Base-by-base conservation (phyloP, 148 eudicot genomes). In the Pharnaceum exiguum region DNA sequence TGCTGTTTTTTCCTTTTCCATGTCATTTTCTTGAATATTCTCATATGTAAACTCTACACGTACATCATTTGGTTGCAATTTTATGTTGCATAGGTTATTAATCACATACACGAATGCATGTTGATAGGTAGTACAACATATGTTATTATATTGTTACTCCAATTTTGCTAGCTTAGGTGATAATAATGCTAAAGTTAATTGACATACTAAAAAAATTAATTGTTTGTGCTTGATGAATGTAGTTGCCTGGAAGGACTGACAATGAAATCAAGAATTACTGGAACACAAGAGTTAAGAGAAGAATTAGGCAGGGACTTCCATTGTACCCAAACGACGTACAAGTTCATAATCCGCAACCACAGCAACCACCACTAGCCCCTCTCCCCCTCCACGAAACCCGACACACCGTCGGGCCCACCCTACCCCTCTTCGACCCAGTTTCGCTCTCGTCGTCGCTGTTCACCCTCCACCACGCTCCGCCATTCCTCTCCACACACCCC, bases 181-280 rank as follows among this genome's bases (percentile, higher is more conserved):
- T n/a, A n/a, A n/a, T n/a, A n/a, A n/a, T n/a, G n/a, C n/a, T n/a
- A n/a, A n/a, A n/a, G n/a, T n/a, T n/a, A n/a, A n/a, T n/a, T n/a
- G n/a, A n/a, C n/a, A n/a, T n/a, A n/a, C n/a, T n/a, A n/a, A n/a
- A n/a, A n/a, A n/a, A n/a, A n/a, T 38, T 25, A 50, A 16, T 35
- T 62, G 17, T 22, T n/a, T 10, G 31, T 51, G 22, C 12, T 21
- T 30, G 37, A 18, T 16, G 47, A 13, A 10, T 65, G 27, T 26
- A 90, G 97, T 81, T 90, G 51, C 94, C 93, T 0, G 97, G 97
- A 3, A 62, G 97, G 68, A 90, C 97, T 15, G 97, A 90, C 63
- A 90, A 90, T 38, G 97, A 90, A 60, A 85, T 90, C 2, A 90
- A 90, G 59, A 90, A 90, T 36, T 90, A 90, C 55, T 90, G 97